phyloP scores from a whole-genome alignment of 176 grass and related monocot species.

The Lolium multiflorum region DNA sequence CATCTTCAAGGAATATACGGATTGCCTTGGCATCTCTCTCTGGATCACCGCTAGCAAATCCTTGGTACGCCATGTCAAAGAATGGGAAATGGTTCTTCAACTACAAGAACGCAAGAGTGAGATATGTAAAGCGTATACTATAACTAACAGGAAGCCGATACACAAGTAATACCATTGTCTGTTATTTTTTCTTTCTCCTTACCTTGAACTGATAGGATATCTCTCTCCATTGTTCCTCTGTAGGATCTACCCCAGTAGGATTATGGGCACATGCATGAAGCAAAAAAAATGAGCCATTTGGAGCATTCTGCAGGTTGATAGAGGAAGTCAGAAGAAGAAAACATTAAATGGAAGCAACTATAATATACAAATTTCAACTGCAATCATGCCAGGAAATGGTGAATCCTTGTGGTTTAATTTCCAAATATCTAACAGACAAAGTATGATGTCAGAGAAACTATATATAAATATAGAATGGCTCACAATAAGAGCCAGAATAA shows the following conservation, averaged over 20 bases:
- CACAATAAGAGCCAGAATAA: background rate
- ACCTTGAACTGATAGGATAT: slow-evolving; percentile 96
- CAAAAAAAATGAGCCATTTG: slow-evolving; percentile 94
- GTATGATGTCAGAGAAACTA: slow-evolving; percentile 12
- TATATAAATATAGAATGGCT: background rate
- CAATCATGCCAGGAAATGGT: slow-evolving; percentile 14
- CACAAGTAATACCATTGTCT: slow-evolving; percentile 8
- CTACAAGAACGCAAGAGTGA: slow-evolving; percentile 45
- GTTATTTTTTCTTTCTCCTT: background rate
- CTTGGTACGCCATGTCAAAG: slow-evolving; percentile 99
- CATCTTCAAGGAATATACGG: slow-evolving; percentile 95
- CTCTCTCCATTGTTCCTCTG: slow-evolving; percentile 98
- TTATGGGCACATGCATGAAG: slow-evolving; percentile 99
- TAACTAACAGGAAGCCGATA: background rate
- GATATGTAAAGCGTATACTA: background rate
- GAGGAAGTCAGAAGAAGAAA: background rate
- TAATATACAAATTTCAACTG: slow-evolving; percentile 1
- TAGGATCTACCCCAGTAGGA: slow-evolving; percentile 97
- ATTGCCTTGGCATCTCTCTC: slow-evolving; percentile 96
- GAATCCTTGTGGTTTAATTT: background rate
- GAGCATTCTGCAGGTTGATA: slow-evolving; percentile 76
- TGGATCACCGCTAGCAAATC: slow-evolving; percentile 94
- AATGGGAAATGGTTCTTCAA: slow-evolving; percentile 96
- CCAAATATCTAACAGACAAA: background rate
- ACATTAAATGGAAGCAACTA: slow-evolving; percentile 1